phyloP scores from a whole-genome alignment of 495 filamentous ascomycete genomes.

The Aspergillus cristatus region DNA sequence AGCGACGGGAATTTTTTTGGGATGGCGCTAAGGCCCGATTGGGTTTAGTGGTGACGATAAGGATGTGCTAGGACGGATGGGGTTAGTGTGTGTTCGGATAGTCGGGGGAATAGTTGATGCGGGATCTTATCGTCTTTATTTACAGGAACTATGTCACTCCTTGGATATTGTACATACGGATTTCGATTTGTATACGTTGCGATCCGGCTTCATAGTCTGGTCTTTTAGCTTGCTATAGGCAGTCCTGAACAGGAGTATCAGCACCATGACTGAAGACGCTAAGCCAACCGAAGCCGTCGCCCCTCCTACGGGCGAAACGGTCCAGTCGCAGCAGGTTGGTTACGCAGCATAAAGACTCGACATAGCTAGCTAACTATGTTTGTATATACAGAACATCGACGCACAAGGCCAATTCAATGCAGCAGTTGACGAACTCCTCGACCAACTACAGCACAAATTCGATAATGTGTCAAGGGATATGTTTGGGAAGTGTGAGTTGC shows the following conservation, averaged over 20 bases:
- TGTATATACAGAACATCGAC: constrained; percentile 22
- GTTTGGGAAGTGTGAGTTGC: constrained; percentile 69
- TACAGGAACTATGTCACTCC: not conserved
- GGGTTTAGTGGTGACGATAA: not conserved
- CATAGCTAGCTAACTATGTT: no score
- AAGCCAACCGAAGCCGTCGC: no score
- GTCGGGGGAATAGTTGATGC: constrained; percentile 19
- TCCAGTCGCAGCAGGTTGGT: constrained; percentile 17
- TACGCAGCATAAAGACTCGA: no score
- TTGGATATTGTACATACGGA: no score
- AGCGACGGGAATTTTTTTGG: constrained; percentile 36
- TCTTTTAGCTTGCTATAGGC: no score
- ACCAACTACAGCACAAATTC: constrained; percentile 77
- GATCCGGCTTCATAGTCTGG: no score
- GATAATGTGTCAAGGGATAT: constrained; percentile 71
- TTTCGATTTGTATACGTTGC: no score
- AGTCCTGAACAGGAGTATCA: no score
- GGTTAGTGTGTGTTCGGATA: constrained; percentile 19
- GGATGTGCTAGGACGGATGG: constrained; percentile 12
- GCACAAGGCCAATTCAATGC: constrained; percentile 57
- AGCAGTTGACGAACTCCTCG: constrained; percentile 76
- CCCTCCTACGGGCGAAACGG: constrained; percentile 11
- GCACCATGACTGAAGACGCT: constrained; percentile 14
- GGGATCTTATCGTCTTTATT: constrained; percentile 14
- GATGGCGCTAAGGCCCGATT: constrained; percentile 6